Evolutionary conservation across 805 yeast species (phyloP), one percentile per base, ranked within the genome.

Genomic region (Saturnispora gosingensis): DNA sequence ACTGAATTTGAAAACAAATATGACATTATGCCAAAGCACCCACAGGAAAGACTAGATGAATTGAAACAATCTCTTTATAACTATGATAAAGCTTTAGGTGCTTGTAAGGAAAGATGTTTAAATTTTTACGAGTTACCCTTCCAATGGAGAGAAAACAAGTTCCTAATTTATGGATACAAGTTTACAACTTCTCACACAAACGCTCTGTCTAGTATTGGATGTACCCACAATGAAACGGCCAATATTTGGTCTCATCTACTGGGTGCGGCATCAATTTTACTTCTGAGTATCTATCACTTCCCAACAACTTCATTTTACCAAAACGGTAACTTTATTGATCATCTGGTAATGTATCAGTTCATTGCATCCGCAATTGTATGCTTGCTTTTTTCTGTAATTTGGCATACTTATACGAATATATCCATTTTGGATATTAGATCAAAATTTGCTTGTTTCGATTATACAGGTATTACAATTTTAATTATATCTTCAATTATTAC

Each of bases 101-200:
- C 70, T 10, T 82, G 83, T 3, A 46, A 61, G 10, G 54, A 64
- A 3, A 54, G 83, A 44, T 75, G 81, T 51, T 68, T 91, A 42
- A 88, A 88, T 58, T 87, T 83, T 65, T 88, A 86, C 62, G 95
- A 91, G 65, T 72, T 91, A 43, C 99, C 99, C 2, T 79, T 83
- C 58, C 88, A 85, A 46, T 91, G 97, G 96, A 78, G 95, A 61
- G 97, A 90, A 67, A 91, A 93, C 68, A 82, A 88, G 53, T 89
- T 77, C 66, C 87, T 93, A 53, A 72, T 85, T 20, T 71, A 79
- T 51, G 98, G 98, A 3, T 93, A 91, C 69, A 72, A 97, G 54
- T 93, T 91, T 68, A 81, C 84, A 55, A 70, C 78, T 52, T 75
- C 77, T 40, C 89, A 84, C 62, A 30, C 61, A 6, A 74, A 77